These are phyloP conservation scores for Calocybe gambosa DNA, from an alignment of 1,284 basidiomycete species.

Conservation along the genomic window DNA sequence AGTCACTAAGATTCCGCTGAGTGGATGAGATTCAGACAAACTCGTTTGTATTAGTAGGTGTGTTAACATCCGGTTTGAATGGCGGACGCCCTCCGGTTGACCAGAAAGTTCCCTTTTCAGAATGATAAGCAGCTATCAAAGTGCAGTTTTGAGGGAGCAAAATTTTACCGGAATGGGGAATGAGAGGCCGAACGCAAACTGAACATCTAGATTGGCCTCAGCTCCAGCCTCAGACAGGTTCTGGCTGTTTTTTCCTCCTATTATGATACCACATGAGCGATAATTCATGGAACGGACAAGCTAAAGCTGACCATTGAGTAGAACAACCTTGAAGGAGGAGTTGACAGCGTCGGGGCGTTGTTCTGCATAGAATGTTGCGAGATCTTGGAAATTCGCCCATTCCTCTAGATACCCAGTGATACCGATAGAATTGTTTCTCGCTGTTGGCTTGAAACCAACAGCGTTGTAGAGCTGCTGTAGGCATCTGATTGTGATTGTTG, in stretches of 20 bases:
- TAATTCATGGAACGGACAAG: background rate
- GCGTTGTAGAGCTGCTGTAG: slow-evolving; percentile 47
- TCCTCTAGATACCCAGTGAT: slow-evolving; percentile 51
- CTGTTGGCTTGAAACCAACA: slow-evolving; percentile 34
- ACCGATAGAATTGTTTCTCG: slow-evolving; percentile 43
- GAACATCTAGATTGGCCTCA: slow-evolving; percentile 70
- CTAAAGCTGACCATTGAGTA: slow-evolving; percentile 38
- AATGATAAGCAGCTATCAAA: slow-evolving; percentile 1
- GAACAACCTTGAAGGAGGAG: slow-evolving; percentile 38
- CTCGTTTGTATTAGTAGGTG: slow-evolving; percentile 51
- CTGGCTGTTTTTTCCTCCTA: slow-evolving; percentile 61
- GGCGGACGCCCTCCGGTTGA: slow-evolving; percentile 45
- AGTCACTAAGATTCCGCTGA: background rate
- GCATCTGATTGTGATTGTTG: slow-evolving; percentile 45
- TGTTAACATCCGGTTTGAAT: slow-evolving; percentile 42
- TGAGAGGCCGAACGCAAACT: slow-evolving; percentile 59
- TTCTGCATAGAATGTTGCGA: slow-evolving; percentile 44
- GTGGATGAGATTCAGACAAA: slow-evolving; percentile 2
- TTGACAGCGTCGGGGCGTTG: slow-evolving; percentile 41
- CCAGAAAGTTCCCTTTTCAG: slow-evolving; percentile 20
- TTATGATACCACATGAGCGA: background rate
- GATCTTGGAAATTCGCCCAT: slow-evolving; percentile 51
- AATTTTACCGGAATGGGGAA: slow-evolving; percentile 34
- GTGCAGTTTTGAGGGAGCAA: background rate
- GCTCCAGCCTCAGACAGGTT: slow-evolving; percentile 43